Base-by-base conservation (phyloP, 345 rosid genomes). In the Orychophragmus violaceus region DNA sequence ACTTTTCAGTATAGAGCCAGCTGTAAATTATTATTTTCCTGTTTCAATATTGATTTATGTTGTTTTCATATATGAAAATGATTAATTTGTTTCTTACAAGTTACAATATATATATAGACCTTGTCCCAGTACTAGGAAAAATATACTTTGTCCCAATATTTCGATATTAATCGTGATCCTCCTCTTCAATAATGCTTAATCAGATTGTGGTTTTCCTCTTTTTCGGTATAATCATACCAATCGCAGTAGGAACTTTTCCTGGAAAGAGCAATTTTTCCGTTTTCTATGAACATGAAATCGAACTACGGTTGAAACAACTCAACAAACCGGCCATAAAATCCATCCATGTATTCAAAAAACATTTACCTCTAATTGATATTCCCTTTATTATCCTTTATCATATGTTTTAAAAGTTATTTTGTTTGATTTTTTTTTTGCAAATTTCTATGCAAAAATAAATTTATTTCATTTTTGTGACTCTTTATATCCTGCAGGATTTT, bases 291-390 rank as follows among this genome's bases (percentile, higher is more conserved):
- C 53, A 55, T 12, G 74, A 82, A 60, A 80, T 86, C 19, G 76
- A 78, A 36, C 66, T 70, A 60, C 82, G 74, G 53, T 64, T 85
- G 81, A 80, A 83, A 30, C 82, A 77, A 64, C 71, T 86, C 37
- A 84, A 86, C 76, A 86, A 86, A 80, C 84, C 89, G 3, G 74
- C 87, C 42, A 63, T 78, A 33, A 84, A 82, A 68, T 78, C 79
- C 66, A 71, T 86, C 59, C 55, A 81, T 83, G 92, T 86, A 57
- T 22, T 33, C 14, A 25, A 65, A 24, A 42, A 13, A 33, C 28
- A 25, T 39, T 51, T 24, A 9, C 27, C 21, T n/a, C 6, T 32
- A 35, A 1, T 50, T 69, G 1, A 5, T 24, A 49, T 18, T 44
- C 49, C 44, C 44, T 37, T 18, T 18, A 11, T 44, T 44, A 0